A percentile compares a stretch with the other conserved stretches of the same genome.
Evolutionary conservation across 495 filamentous ascomycete genomes (phyloP).

Genomic region (Podospora bellae-mahoneyi): DNA sequence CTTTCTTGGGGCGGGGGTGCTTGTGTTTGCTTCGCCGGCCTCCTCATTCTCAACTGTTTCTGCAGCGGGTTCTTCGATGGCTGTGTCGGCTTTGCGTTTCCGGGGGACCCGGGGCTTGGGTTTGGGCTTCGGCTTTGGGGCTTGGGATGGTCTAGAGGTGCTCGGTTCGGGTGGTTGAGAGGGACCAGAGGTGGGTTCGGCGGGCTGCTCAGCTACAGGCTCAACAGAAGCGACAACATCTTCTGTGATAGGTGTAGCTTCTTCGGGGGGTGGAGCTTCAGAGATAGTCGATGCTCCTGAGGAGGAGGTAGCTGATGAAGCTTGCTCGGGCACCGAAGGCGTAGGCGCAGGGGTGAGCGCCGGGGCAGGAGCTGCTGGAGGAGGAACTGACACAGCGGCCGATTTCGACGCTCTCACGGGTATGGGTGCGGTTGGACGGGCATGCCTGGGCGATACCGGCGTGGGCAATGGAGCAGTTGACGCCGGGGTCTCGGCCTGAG

Average conservation of each 20-base stretch:
- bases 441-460: neutral
- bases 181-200: constrained; percentile 4
- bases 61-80: neutral
- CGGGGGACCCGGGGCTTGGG: constrained; percentile 5
- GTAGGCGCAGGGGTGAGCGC: neutral
- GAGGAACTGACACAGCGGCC: neutral
- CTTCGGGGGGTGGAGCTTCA: constrained; percentile 7
- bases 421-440: neutral
- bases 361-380: neutral
- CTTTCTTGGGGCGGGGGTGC: constrained; percentile 8
- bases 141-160: neutral
- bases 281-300: neutral
- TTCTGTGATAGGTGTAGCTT: constrained; percentile 1
- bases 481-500: neutral
- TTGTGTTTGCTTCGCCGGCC: constrained; percentile 4
- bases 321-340: neutral
- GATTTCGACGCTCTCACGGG: neutral
- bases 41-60: neutral
- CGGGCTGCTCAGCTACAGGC: neutral
- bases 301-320: neutral
- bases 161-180: constrained; percentile 6
- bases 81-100: constrained; percentile 21
- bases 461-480: neutral
- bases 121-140: constrained; percentile 15
- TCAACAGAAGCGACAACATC: neutral